Evolutionary conservation across 495 filamentous ascomycete species (phyloP).

Genomic region (Darksidea phi): DNA sequence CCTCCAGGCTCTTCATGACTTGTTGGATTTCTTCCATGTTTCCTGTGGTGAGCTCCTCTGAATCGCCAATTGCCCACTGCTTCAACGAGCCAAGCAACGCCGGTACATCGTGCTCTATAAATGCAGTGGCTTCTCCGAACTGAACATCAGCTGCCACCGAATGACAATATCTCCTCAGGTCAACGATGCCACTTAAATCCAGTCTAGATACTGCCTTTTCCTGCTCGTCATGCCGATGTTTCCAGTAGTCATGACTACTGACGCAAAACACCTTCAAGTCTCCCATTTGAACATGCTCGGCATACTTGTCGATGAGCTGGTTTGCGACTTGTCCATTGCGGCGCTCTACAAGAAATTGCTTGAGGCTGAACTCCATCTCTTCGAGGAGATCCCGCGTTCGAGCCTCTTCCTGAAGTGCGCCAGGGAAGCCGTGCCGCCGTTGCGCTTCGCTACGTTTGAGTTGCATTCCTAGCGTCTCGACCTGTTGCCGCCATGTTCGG

Average conservation of each 20-base stretch:
- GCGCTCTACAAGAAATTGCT: conserved; percentile 25
- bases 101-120: conserved; percentile 23
- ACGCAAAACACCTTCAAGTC: conserved; percentile 28
- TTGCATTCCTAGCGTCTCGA: conserved; percentile 22
- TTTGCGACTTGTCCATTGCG: conserved; percentile 16
- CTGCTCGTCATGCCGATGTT: conserved; percentile 28
- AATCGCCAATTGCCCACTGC: conserved; percentile 22
- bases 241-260: conserved; percentile 21
- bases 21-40: conserved; percentile 2
- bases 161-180: conserved; percentile 25
- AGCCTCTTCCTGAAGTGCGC: conserved; percentile 24
- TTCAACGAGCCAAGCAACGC: conserved; percentile 24
- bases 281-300: conserved; percentile 7
- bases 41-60: background rate
- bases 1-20: conserved; percentile 19
- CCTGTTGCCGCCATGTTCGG: conserved; percentile 22
- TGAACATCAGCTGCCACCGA: conserved; percentile 22
- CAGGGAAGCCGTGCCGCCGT: conserved; percentile 15
- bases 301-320: conserved; percentile 19
- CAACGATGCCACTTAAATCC: conserved; percentile 24
- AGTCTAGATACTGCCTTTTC: conserved; percentile 16
- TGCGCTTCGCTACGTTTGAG: conserved; percentile 20
- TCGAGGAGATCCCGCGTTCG: conserved; percentile 20
- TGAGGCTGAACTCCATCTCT: conserved; percentile 20
- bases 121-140: conserved; percentile 12